Conservation (phyloP, 2,329 filamentous ascomycete species). For the Verticillium tricorpus region DNA sequence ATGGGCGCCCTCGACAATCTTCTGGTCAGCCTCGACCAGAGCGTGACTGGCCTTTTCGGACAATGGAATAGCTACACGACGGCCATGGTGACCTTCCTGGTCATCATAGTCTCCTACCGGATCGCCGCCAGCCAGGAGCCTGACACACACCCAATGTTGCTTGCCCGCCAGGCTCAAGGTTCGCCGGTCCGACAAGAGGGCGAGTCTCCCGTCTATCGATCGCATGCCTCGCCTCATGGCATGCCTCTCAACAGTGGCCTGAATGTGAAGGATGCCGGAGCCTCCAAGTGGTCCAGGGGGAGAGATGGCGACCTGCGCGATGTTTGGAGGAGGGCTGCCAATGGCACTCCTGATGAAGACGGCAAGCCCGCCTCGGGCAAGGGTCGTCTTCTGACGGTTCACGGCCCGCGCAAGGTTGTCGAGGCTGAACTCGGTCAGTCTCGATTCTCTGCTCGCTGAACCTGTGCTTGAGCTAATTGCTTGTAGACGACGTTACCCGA, state of each 20-base stretch:
- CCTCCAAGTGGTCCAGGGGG: conserved; percentile 77
- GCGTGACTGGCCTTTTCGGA: conserved; percentile 63
- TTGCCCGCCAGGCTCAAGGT: conserved; percentile 76
- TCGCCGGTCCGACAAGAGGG: conserved; percentile 77
- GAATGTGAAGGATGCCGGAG: conserved; percentile 74
- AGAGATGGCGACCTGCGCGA: conserved; percentile 87
- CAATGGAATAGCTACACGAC: conserved; percentile 84
- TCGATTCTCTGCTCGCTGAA: neutral
- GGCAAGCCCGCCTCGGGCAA: conserved; percentile 55
- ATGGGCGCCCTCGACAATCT: conserved; percentile 48
- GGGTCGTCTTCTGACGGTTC: conserved; percentile 72
- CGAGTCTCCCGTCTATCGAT: conserved; percentile 81
- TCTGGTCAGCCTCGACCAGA: conserved; percentile 66
- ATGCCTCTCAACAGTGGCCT: conserved; percentile 74
- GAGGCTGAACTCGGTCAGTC: conserved; percentile 62
- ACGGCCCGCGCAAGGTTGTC: conserved; percentile 63
- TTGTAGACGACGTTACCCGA: conserved; percentile 65
- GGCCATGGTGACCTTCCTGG: conserved; percentile 60
- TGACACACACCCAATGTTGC: conserved; percentile 86
- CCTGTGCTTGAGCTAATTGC: neutral
- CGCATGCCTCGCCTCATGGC: conserved; percentile 79
- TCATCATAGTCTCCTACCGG: conserved; percentile 65
- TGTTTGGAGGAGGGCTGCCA: conserved; percentile 73
- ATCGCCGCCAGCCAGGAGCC: conserved; percentile 71
- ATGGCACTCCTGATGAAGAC: conserved; percentile 59